phyloP scores from a whole-genome alignment of 192 early-diverging fungal species.

The Phycomyces nitens region DNA sequence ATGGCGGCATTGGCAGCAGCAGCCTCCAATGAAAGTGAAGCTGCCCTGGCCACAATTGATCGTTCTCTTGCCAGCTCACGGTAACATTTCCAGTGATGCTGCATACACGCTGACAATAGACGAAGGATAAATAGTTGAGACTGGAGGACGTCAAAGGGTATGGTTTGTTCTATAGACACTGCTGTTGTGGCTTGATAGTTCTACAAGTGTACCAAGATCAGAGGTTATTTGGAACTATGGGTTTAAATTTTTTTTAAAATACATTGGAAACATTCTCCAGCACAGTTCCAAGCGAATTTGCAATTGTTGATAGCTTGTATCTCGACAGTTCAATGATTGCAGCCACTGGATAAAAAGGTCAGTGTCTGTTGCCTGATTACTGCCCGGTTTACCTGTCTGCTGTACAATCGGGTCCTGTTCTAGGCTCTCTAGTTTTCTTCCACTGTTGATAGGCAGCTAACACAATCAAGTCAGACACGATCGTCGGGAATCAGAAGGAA shows the following conservation, averaged over 20 bases:
- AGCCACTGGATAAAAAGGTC: constrained; percentile 40
- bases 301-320: constrained; percentile 62
- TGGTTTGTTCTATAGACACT: constrained; percentile 35
- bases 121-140: constrained; percentile 84
- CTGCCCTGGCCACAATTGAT: too few species aligned
- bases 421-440: constrained; percentile 53
- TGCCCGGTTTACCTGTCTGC: constrained; percentile 45
- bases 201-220: constrained; percentile 3
- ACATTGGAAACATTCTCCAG: constrained; percentile 73
- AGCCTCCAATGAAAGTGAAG: too few species aligned
- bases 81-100: constrained; percentile 76
- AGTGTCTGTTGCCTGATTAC: background rate
- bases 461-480: constrained; percentile 1
- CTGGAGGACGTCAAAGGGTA: constrained; percentile 63
- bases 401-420: constrained; percentile 70
- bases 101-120: constrained; percentile 78
- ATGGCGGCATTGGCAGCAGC: constrained; percentile 7
- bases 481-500: constrained; percentile 1
- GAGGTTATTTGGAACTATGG: background rate
- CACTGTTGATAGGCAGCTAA: constrained; percentile 68
- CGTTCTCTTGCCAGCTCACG: too few species aligned
- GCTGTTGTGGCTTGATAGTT: constrained; percentile 16
- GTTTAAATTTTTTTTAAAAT: background rate
- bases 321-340: constrained; percentile 71
- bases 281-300: constrained; percentile 60